Evolutionary conservation across 371 early-diverging fungal species (phyloP), one percentile per base, ranked within the genome.

Genomic region (Mucor saturninus): DNA sequence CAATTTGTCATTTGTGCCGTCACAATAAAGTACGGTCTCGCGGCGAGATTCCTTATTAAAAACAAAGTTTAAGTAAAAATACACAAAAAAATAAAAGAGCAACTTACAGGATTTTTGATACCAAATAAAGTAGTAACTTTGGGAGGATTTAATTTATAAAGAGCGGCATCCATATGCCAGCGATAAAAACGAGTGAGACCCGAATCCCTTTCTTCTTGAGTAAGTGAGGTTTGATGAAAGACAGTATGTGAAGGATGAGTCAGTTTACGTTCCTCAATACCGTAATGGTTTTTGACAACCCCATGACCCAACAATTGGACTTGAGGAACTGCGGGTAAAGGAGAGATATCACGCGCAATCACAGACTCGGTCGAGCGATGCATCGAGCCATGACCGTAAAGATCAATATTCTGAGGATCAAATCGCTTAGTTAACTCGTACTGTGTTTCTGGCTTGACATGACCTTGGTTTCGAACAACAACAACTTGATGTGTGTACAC

Each of bases 131-230:
- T 76, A 14, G 81, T 81, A 2, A 81, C 71, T 54, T 76, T 78
- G 50, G 81, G 81, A 45, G 77, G 81, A 28, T 81, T 74, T 6
- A 78, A 56, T 43, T 68, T 72, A 42, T 81, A 81, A 5, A 81
- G 66, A 54, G 81, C 81, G 57, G 81, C 81, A 62, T 81, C 81
- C 81, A 81, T 81, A 49, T 81, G 81, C 81, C 81, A 81, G 37
- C 81, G 69, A 51, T 78, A 81, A 58, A 81, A 81, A 2, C 81
- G 64, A 7, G 81, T 81, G 15, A 76, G 71, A 28, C 75, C 81
- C 26, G 67, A 65, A 11, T 73, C 75, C 63, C 74, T 73, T 37
- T 81, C 72, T 40, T 81, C 81, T 13, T 71, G 54, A 11, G 76
- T 67, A 51, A 81, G 52, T 2, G 52, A 61, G 14, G 65, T 68